A percentile compares a stretch with the other conserved stretches of the same genome.
Conservation (phyloP, 2,329 filamentous ascomycete species). For the Curvularia sp. region DNA sequence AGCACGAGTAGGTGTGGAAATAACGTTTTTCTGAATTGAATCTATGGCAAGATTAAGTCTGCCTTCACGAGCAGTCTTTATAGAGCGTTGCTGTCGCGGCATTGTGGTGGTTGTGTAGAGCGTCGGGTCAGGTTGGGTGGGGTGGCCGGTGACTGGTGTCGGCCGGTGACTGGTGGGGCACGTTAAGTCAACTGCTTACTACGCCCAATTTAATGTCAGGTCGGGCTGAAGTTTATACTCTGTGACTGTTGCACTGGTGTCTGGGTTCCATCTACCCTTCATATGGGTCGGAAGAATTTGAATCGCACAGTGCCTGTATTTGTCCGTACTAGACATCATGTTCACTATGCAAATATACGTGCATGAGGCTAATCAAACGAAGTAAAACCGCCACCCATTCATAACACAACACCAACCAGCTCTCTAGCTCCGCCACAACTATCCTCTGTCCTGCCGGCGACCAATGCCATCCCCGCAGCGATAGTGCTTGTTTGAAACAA, state of each 20-base stretch:
- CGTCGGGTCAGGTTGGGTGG: too few species aligned
- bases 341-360: neutral
- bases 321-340: neutral
- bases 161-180: too few species aligned
- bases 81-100: too few species aligned
- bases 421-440: neutral
- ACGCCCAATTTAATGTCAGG: neutral
- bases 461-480: neutral
- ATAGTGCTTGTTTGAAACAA: neutral
- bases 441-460: neutral
- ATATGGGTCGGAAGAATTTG: neutral
- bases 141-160: too few species aligned
- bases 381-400: neutral
- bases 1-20: too few species aligned
- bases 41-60: too few species aligned
- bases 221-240: neutral
- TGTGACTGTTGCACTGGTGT: neutral
- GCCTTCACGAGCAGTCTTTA: too few species aligned
- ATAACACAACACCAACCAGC: neutral
- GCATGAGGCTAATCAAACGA: neutral
- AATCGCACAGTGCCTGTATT: neutral
- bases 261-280: neutral
- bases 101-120: too few species aligned
- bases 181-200: neutral
- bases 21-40: too few species aligned